Conservation (phyloP, 2,329 filamentous ascomycete genomes). For the Thelonectria olida region DNA sequence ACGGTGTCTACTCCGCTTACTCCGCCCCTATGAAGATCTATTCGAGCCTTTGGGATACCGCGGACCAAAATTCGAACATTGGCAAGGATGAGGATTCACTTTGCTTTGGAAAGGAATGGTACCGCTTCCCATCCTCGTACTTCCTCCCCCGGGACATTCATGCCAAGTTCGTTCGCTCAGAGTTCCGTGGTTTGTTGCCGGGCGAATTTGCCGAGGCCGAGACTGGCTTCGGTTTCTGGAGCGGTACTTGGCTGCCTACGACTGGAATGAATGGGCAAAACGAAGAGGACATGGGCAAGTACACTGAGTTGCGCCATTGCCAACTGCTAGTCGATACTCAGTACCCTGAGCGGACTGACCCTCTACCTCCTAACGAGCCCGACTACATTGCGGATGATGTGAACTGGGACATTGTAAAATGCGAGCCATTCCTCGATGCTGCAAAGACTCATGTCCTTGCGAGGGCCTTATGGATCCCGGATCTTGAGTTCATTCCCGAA, state of each 20-base stretch:
- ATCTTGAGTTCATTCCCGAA: constrained; percentile 73
- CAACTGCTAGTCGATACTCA: constrained; percentile 89
- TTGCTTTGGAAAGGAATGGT: constrained; percentile 97
- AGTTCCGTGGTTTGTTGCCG: constrained; percentile 88
- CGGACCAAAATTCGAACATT: constrained; percentile 57
- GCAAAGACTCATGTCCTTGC: constrained; percentile 77
- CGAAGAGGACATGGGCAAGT: constrained; percentile 86
- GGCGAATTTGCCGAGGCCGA: constrained; percentile 86
- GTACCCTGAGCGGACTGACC: constrained; percentile 66
- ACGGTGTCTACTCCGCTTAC: constrained; percentile 84
- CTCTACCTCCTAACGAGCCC: constrained; percentile 75
- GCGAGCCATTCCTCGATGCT: constrained; percentile 83
- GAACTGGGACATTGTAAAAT: constrained; percentile 82
- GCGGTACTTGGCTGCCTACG: constrained; percentile 85
- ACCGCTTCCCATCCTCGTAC: constrained; percentile 94
- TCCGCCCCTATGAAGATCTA: constrained; percentile 81
- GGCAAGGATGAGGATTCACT: constrained; percentile 73
- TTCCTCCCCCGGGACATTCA: constrained; percentile 85
- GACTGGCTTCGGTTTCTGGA: constrained; percentile 75
- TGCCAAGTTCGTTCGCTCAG: constrained; percentile 89
- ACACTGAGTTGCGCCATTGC: constrained; percentile 80
- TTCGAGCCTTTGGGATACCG: constrained; percentile 67
- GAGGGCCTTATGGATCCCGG: constrained; percentile 84
- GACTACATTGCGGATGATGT: constrained; percentile 78
- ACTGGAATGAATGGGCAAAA: constrained; percentile 93